phyloP scores from a whole-genome alignment of 768 basidiomycete genomes.

The Leccinum disarticulatum region DNA sequence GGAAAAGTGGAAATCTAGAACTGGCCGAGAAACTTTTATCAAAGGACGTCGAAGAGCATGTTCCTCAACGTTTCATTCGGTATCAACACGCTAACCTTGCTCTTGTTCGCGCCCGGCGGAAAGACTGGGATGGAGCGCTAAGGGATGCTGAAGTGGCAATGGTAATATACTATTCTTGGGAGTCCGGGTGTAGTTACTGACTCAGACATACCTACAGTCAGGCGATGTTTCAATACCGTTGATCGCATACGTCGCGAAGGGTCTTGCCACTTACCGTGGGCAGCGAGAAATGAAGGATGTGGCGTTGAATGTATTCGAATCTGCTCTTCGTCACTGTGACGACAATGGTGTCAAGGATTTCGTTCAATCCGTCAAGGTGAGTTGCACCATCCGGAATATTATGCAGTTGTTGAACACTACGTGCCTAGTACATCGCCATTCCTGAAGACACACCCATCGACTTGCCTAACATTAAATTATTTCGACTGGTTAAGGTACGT shows the following conservation, averaged over 20 bases:
- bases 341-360: no score
- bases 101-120: background rate
- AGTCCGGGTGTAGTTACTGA: background rate
- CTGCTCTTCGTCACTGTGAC: background rate
- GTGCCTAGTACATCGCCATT: no score
- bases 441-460: no score
- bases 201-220: background rate
- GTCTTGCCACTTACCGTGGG: background rate
- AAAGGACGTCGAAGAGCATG: background rate
- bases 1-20: background rate
- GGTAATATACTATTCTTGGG: background rate
- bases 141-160: background rate
- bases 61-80: background rate
- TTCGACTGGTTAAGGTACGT: background rate
- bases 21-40: background rate
- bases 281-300: background rate
- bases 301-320: background rate
- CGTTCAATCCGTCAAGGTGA: no score
- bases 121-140: background rate
- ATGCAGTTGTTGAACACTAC: no score
- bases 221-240: background rate
- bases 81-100: background rate
- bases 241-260: background rate
- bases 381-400: no score
- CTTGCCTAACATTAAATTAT: no score